phyloP scores from a whole-genome alignment of 805 yeast genomes.

The Metschnikowia orientalis region DNA sequence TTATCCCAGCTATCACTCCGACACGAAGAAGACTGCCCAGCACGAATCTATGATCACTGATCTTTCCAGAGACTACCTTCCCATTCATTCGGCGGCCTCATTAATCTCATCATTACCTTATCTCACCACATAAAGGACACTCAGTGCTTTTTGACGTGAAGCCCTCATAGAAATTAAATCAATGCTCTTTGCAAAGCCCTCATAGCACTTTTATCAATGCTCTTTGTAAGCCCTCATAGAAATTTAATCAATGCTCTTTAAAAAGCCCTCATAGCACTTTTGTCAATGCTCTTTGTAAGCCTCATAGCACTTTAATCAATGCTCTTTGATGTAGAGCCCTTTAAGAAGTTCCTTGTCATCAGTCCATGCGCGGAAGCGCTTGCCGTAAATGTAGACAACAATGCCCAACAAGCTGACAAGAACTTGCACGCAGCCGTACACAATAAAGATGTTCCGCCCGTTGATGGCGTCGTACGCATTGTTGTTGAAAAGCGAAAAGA shows the following conservation, averaged over 20 bases:
- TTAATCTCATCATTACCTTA: no score
- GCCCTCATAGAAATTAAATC: no score
- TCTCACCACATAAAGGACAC: no score
- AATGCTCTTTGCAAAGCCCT: not conserved
- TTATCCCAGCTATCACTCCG: no score
- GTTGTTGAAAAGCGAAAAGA: constrained; percentile 54
- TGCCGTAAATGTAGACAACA: constrained; percentile 54
- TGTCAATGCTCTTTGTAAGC: not conserved
- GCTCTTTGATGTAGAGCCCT: constrained; percentile 34
- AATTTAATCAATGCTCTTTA: not conserved
- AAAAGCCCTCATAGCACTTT: not conserved
- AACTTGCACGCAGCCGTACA: constrained; percentile 50
- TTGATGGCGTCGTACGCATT: constrained; percentile 40
- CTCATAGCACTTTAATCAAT: not conserved
- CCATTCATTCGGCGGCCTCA: no score
- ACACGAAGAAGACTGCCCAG: no score
- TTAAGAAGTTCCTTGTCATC: constrained; percentile 43
- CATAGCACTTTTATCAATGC: not conserved
- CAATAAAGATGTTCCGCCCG: constrained; percentile 43
- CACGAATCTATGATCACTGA: no score
- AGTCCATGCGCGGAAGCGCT: constrained; percentile 46
- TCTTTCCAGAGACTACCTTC: no score
- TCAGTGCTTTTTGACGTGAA: no score
- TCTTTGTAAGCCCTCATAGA: not conserved
- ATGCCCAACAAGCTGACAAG: constrained; percentile 45